Evolutionary conservation across 345 rosid genomes (phyloP).

Genomic region (Eucalyptus microcorys): DNA sequence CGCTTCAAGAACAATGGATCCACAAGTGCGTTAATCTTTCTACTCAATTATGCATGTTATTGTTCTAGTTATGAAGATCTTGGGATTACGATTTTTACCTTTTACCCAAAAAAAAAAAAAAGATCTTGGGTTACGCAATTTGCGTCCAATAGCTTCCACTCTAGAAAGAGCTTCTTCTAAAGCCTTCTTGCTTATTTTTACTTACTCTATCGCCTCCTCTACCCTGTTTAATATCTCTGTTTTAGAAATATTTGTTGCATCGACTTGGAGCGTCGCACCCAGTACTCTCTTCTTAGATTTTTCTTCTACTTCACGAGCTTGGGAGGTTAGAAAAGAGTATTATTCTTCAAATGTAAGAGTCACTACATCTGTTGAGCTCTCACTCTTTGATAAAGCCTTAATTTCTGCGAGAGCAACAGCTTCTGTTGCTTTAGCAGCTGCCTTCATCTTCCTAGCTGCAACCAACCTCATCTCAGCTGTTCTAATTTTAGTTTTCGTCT

Average conservation of each 20-base stretch:
- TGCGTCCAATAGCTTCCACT: slow-evolving; percentile 62
- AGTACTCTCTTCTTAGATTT: slow-evolving; percentile 30
- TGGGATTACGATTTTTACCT: no score
- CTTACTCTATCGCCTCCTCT: slow-evolving; percentile 50
- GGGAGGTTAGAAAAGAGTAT: slow-evolving; percentile 31
- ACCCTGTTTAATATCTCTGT: slow-evolving; percentile 39
- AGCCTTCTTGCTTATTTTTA: slow-evolving; percentile 43
- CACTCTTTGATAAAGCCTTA: slow-evolving; percentile 38
- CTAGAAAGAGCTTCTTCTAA: slow-evolving; percentile 55
- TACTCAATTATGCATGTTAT: no score
- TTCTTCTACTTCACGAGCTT: slow-evolving; percentile 55
- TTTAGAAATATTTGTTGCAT: slow-evolving; percentile 44
- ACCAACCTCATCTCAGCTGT: slow-evolving; percentile 60
- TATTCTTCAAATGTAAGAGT: slow-evolving; percentile 63
- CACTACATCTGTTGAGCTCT: slow-evolving; percentile 19
- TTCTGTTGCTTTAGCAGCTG: slow-evolving; percentile 89
- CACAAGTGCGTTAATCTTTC: no score
- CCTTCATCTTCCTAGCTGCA: slow-evolving; percentile 84
- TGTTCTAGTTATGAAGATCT: no score
- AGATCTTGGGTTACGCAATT: no score
- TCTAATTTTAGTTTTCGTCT: slow-evolving; percentile 44
- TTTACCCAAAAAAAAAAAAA: no score
- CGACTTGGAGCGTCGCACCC: slow-evolving; percentile 51
- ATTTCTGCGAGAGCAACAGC: slow-evolving; percentile 71
- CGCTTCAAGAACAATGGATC: no score